Base-by-base conservation (phyloP, 129 eudicot species). In the Sambucus nigra region DNA sequence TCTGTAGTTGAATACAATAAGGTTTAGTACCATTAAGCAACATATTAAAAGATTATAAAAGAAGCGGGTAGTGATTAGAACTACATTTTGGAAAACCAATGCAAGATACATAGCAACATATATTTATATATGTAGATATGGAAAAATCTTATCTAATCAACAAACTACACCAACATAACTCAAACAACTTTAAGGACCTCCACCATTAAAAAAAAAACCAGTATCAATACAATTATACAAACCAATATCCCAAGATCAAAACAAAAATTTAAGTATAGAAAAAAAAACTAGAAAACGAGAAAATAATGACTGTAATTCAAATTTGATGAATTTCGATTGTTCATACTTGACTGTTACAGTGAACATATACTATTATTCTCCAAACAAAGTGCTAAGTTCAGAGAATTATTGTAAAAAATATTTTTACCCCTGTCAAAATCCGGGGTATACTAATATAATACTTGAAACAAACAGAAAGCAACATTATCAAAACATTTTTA, bases 401-500 rank as follows among this genome's bases (percentile, higher is more conserved):
- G 31, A 54, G 52, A 13, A 33, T 63, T 33, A 27, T 55, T 50
- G 49, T 23, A n/a, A 29, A 54, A 23, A 7, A 28, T 32, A 25
- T 49, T 66, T 14, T 22, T 44, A 26, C 26, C 61, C 69, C 42
- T 51, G 39, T 38, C 55, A 32, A 56, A 74, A 55, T 54, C 13
- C 22, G 48, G 53, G 51, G 61, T 25, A 38, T 49, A 33, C n/a
- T n/a, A 42, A 33, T 57, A 53, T 9, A 5, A 31, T 3, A 20
- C 55, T 45, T 53, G 24, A 25, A 21, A 5, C 49, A 39, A 69
- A 59, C 52, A 25, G 53, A 42, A 53, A 22, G 53, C 19, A 33
- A n/a, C n/a, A n/a, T 35, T 10, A 25, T 16, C 21, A 40, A 29
- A 26, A 41, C 48, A 28, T n/a, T 44, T n/a, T 85, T 71, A 91